These are phyloP conservation scores for Yamadazyma friedrichii DNA, from an alignment of 1,139 yeast species.

Conservation along the genomic window DNA sequence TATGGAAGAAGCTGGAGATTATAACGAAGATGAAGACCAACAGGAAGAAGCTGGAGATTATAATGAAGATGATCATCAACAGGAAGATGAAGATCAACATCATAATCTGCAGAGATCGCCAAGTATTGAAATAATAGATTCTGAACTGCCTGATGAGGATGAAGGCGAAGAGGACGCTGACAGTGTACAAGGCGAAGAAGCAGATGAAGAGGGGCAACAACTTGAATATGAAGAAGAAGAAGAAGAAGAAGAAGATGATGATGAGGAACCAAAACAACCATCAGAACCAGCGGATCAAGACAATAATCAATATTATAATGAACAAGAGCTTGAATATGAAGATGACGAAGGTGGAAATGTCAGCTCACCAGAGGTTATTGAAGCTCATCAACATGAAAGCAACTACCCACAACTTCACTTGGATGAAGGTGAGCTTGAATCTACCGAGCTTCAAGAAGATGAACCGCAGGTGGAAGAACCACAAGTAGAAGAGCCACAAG, in stretches of 20 bases:
- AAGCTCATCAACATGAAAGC: neutral
- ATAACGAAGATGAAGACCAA: neutral
- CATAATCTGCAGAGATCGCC: too few species aligned
- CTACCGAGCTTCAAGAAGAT: neutral
- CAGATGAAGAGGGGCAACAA: neutral
- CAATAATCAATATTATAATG: neutral
- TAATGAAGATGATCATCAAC: neutral
- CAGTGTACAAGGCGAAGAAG: neutral
- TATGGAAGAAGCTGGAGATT: neutral
- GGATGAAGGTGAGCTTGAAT: slow-evolving; percentile 1
- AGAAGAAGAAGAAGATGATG: neutral
- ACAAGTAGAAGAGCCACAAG: neutral
- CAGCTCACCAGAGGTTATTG: neutral
- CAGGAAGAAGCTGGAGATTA: neutral
- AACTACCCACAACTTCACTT: neutral
- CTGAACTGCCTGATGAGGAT: slow-evolving; percentile 2
- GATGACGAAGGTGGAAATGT: slow-evolving; percentile 3
- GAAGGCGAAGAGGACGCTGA: neutral
- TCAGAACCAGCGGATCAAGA: too few species aligned
- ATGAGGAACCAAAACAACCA: neutral
- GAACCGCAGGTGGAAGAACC: neutral
- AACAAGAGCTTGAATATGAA: slow-evolving; percentile 1
- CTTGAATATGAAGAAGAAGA: neutral
- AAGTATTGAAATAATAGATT: neutral
- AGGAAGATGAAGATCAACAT: neutral